phyloP scores from a whole-genome alignment of 352 stramenopile genomes.

The Pythium chondricola region DNA sequence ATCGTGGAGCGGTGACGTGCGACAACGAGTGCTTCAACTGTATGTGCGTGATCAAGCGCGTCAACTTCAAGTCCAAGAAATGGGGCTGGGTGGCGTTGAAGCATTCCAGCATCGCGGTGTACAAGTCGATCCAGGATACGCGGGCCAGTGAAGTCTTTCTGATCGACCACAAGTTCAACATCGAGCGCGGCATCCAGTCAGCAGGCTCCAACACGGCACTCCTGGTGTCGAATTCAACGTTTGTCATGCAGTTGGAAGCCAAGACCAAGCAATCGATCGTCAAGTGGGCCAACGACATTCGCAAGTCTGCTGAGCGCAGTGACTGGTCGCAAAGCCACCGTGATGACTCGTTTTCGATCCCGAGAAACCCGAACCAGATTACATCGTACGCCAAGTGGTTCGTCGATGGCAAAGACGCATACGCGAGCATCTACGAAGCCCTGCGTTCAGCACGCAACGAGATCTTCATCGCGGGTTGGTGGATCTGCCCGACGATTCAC shows the following conservation, averaged over 20 bases:
- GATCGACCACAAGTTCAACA: slow-evolving; percentile 78
- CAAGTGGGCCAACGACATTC: slow-evolving; percentile 85
- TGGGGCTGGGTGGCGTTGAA: slow-evolving; percentile 81
- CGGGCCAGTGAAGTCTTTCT: slow-evolving; percentile 63
- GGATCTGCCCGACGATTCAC: slow-evolving; percentile 83
- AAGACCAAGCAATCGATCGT: slow-evolving; percentile 72
- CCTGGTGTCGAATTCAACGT: slow-evolving; percentile 77
- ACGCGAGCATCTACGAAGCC: slow-evolving; percentile 64
- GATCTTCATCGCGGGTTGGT: slow-evolving; percentile 91
- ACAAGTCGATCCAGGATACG: slow-evolving; percentile 69
- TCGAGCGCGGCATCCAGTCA: slow-evolving; percentile 71
- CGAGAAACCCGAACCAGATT: slow-evolving; percentile 53
- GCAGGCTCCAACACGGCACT: slow-evolving; percentile 74
- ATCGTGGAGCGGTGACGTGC: slow-evolving; percentile 62
- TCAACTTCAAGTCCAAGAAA: slow-evolving; percentile 79
- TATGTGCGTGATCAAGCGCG: slow-evolving; percentile 84
- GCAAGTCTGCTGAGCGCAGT: slow-evolving; percentile 53
- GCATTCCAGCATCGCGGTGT: slow-evolving; percentile 74
- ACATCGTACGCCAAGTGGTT: slow-evolving; percentile 73
- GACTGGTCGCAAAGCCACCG: slow-evolving; percentile 75
- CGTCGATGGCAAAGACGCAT: slow-evolving; percentile 72
- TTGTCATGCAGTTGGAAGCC: slow-evolving; percentile 79
- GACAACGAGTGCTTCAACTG: slow-evolving; percentile 89
- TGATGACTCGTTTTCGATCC: slow-evolving; percentile 75
- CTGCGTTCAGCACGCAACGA: slow-evolving; percentile 64